Evolutionary conservation across 805 yeast genomes (phyloP).

Genomic region (Barnettozyma vustinii): DNA sequence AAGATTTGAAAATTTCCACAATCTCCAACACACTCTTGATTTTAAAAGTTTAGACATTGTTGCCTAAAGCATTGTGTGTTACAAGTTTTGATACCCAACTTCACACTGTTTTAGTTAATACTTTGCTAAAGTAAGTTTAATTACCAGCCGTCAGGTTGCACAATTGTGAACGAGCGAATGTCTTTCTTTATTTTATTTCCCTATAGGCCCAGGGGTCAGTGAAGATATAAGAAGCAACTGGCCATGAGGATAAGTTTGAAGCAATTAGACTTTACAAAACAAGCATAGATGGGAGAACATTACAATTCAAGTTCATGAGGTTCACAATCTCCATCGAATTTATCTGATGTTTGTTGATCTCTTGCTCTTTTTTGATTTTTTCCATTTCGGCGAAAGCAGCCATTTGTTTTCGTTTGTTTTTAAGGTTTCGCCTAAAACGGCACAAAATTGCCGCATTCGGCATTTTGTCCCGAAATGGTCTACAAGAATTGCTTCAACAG

Average conservation of each 20-base stretch:
- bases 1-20: slow-evolving; percentile 9
- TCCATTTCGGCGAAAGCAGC: neutral
- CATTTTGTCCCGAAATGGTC: neutral
- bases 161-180: neutral
- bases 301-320: neutral
- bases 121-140: slow-evolving; percentile 6
- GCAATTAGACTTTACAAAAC: neutral
- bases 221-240: no score
- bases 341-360: no score
- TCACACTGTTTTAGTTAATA: slow-evolving; percentile 9
- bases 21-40: neutral
- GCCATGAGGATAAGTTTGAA: no score
- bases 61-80: slow-evolving; percentile 11
- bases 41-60: slow-evolving; percentile 7
- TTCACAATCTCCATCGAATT: neutral
- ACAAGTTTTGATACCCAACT: slow-evolving; percentile 5
- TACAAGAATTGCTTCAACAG: neutral
- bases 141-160: neutral
- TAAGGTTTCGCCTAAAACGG: neutral
- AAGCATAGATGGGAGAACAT: neutral
- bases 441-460: slow-evolving; percentile 1
- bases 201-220: no score
- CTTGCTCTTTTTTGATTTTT: neutral
- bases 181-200: no score
- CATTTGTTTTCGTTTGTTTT: neutral